Evolutionary conservation across 305 asterid genomes (phyloP).

Genomic region (Fraxinus nigra): DNA sequence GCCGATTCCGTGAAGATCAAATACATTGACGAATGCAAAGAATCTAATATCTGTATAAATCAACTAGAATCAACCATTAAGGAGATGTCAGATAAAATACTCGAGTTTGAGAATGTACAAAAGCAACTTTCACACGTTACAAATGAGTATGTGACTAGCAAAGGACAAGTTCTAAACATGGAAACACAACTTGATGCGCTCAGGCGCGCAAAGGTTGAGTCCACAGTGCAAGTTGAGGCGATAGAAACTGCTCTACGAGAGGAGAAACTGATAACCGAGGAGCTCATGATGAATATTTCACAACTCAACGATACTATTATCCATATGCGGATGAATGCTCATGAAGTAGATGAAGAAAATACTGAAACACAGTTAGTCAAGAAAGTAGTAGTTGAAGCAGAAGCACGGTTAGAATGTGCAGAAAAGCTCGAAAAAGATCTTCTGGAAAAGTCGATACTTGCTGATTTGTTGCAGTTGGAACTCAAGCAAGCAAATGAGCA

Average conservation of each 20-base stretch:
- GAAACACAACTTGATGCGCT: constrained; percentile 30
- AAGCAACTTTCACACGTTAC: constrained; percentile 28
- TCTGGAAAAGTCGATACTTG: constrained; percentile 28
- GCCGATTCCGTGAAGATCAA: constrained; percentile 45
- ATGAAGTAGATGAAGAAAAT: constrained; percentile 20
- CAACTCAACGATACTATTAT: constrained; percentile 26
- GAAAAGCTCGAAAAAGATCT: constrained; percentile 34
- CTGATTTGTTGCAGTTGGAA: constrained; percentile 34
- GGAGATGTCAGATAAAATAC: constrained; percentile 20
- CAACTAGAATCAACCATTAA: constrained; percentile 39
- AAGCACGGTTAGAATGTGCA: background rate
- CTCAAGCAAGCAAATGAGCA: constrained; percentile 36
- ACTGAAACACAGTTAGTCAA: constrained; percentile 17
- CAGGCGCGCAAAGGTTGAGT: constrained; percentile 32
- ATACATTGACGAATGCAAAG: constrained; percentile 35
- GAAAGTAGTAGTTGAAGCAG: constrained; percentile 12
- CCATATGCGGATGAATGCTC: constrained; percentile 22
- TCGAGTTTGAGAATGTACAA: constrained; percentile 25
- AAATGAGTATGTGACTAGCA: constrained; percentile 30
- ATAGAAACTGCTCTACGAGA: constrained; percentile 21
- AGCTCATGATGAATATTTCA: constrained; percentile 26
- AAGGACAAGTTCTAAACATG: constrained; percentile 25
- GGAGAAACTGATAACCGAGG: constrained; percentile 37
- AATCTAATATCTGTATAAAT: constrained; percentile 21
- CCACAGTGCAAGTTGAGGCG: constrained; percentile 21